Evolutionary conservation across 2,329 filamentous ascomycete species (phyloP).

Genomic region (Didymosphaeria variabile): DNA sequence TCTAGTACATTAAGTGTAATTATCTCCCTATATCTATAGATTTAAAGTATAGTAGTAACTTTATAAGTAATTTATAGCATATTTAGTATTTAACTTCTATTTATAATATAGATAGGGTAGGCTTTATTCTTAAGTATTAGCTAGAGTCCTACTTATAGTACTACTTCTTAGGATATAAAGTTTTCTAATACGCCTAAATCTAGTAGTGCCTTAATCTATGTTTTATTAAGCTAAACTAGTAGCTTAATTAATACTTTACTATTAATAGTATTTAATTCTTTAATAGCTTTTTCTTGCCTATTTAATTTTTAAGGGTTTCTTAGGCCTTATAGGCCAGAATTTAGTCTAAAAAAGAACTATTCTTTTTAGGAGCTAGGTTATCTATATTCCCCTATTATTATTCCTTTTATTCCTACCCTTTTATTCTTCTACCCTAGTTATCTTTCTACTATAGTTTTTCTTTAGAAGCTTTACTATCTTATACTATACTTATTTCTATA

Average conservation of each 20-base stretch:
- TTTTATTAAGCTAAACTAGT: background rate
- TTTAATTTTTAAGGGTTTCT: too few relatives aligned
- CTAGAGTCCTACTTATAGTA: background rate
- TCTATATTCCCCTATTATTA: too few relatives aligned
- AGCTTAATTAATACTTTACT: slow-evolving; percentile 2
- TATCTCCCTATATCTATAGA: too few relatives aligned
- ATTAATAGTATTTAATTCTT: slow-evolving; percentile 6
- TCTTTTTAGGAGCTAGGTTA: background rate
- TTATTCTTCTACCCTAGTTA: background rate
- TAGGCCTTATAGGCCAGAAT: background rate
- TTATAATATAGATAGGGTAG: background rate
- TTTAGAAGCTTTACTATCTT: too few relatives aligned
- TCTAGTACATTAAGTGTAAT: too few relatives aligned
- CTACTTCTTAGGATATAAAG: background rate
- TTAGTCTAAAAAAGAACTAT: background rate
- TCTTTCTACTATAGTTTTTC: background rate
- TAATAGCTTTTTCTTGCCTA: background rate
- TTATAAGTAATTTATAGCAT: too few relatives aligned
- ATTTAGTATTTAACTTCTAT: too few relatives aligned
- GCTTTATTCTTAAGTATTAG: background rate
- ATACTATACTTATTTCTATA: too few relatives aligned
- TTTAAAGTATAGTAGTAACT: too few relatives aligned
- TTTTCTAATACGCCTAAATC: background rate
- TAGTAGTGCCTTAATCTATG: slow-evolving; percentile 4
- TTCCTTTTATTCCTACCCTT: background rate